Conservation (phyloP, 176 grass and related monocot species). For the Zoysia pacifica region DNA sequence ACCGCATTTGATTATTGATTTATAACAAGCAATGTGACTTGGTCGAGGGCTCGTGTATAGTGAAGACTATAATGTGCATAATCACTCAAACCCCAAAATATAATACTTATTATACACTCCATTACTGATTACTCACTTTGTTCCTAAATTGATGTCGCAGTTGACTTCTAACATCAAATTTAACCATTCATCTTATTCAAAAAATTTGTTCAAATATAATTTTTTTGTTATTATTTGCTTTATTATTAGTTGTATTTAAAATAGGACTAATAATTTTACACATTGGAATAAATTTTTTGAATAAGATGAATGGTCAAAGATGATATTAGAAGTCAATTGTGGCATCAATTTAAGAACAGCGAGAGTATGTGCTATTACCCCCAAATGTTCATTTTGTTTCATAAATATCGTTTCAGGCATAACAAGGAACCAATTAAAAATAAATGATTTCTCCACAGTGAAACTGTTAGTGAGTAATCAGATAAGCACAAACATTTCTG, state of each 20-base stretch:
- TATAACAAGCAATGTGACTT: slow-evolving; percentile 15
- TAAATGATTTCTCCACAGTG: neutral
- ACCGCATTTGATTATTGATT: slow-evolving; percentile 28
- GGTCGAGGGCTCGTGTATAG: slow-evolving; percentile 14
- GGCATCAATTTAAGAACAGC: too few relatives aligned
- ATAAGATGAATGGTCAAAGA: too few relatives aligned
- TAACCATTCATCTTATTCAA: too few relatives aligned
- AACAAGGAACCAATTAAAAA: slow-evolving; percentile 3
- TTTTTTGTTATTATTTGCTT: too few relatives aligned
- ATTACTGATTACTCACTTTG: too few relatives aligned
- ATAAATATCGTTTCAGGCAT: neutral
- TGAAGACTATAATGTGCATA: neutral
- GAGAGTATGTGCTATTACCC: neutral
- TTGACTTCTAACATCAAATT: too few relatives aligned
- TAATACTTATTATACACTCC: neutral
- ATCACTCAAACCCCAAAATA: neutral
- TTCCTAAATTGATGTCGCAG: too few relatives aligned
- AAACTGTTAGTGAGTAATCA: neutral
- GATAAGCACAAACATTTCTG: slow-evolving; percentile 4
- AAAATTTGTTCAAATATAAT: too few relatives aligned
- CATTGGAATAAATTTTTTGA: too few relatives aligned
- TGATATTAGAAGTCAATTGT: too few relatives aligned
- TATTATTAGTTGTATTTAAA: too few relatives aligned
- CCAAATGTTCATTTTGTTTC: neutral
- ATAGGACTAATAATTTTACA: too few relatives aligned